Evolutionary conservation across 1,139 yeast species (phyloP).

Genomic region (Suhomyces choctaworum): DNA sequence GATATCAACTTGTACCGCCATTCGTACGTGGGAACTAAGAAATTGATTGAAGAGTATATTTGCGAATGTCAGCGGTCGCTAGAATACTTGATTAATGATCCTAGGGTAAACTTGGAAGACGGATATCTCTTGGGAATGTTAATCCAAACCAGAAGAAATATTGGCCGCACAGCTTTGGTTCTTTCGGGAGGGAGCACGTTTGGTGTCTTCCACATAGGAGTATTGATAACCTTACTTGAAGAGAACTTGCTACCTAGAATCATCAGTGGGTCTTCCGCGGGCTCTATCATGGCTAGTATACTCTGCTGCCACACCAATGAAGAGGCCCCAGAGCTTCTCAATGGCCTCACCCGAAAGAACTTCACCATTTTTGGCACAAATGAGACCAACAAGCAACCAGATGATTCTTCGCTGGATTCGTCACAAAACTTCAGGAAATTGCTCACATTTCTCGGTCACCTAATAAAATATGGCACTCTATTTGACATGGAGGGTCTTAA

Average conservation of each 20-base stretch:
- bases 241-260: constrained; percentile 78
- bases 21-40: constrained; percentile 84
- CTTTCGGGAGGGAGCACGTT: constrained; percentile 95
- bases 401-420: constrained; percentile 2
- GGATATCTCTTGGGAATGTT: constrained; percentile 72
- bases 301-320: constrained; percentile 78
- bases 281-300: constrained; percentile 90
- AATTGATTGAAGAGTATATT: constrained; percentile 77
- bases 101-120: constrained; percentile 59
- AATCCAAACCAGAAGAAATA: constrained; percentile 84
- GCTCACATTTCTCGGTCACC: constrained; percentile 45
- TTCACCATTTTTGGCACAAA: constrained; percentile 61
- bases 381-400: constrained; percentile 9
- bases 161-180: constrained; percentile 90
- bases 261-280: constrained; percentile 95
- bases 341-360: constrained; percentile 53
- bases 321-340: constrained; percentile 61
- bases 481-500: constrained; percentile 76
- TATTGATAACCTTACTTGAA: constrained; percentile 74
- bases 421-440: constrained; percentile 38
- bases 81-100: constrained; percentile 43
- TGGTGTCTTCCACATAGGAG: constrained; percentile 92
- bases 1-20: constrained; percentile 75
- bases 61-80: constrained; percentile 71
- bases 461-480: constrained; percentile 81